Evolutionary conservation across 805 yeast species (phyloP).

Genomic region (Zygoascus flipseniorum): DNA sequence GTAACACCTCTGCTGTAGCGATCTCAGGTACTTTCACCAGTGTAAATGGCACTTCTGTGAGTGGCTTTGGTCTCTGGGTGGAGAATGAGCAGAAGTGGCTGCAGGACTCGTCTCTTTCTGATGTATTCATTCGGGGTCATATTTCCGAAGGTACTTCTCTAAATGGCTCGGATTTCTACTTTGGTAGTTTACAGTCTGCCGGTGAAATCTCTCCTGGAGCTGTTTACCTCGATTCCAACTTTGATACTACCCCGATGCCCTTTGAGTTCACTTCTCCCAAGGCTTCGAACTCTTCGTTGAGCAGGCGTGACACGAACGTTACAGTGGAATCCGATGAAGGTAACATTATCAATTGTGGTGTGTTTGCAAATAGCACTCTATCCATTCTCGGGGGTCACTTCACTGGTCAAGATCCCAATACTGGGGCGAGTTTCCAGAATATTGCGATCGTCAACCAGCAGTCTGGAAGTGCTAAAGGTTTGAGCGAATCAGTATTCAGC

Average conservation of each 20-base stretch:
- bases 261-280: constrained; percentile 10
- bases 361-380: constrained; percentile 39
- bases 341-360: constrained; percentile 29
- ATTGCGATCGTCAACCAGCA: constrained; percentile 25
- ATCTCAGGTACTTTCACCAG: constrained; percentile 19
- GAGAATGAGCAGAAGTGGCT: constrained; percentile 15
- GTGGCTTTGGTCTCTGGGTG: constrained; percentile 17
- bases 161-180: constrained; percentile 14
- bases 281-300: constrained; percentile 1
- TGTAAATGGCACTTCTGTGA: constrained; percentile 4
- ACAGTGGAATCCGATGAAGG: constrained; percentile 5
- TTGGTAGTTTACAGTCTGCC: constrained; percentile 25
- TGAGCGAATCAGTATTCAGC: neutral
- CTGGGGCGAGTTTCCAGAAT: constrained; percentile 21
- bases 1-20: constrained; percentile 19
- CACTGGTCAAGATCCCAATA: constrained; percentile 25
- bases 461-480: constrained; percentile 15
- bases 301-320: constrained; percentile 10
- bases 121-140: constrained; percentile 8
- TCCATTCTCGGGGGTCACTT: constrained; percentile 57
- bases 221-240: constrained; percentile 8
- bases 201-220: constrained; percentile 25
- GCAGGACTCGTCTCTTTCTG: constrained; percentile 8
- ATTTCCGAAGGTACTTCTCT: constrained; percentile 8
- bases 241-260: constrained; percentile 15